Conservation (phyloP, 2,329 filamentous ascomycete species). For the Hypoxylon sp. region DNA sequence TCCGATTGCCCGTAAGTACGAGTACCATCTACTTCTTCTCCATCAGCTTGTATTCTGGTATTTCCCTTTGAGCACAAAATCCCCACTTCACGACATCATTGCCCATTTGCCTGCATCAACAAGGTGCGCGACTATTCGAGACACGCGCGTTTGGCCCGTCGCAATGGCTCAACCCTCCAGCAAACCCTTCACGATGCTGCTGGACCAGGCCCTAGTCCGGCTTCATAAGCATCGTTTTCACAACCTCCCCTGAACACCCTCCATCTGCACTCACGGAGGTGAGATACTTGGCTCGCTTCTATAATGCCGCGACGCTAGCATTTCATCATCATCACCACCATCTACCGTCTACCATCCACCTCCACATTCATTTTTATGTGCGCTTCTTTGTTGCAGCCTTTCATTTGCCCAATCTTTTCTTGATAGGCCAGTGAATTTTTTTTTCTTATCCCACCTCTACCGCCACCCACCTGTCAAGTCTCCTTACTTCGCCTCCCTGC, state of each 20-base stretch:
- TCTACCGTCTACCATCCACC: slow-evolving; percentile 4
- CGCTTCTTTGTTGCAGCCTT: slow-evolving; percentile 28
- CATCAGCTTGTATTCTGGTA: slow-evolving; percentile 29
- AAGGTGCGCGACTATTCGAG: slow-evolving; percentile 36
- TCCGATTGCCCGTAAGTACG: slow-evolving; percentile 37
- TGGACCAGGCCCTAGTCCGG: slow-evolving; percentile 5
- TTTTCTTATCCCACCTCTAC: slow-evolving; percentile 36
- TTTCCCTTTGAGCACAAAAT: slow-evolving; percentile 18
- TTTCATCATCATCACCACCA: slow-evolving; percentile 27
- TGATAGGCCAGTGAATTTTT: slow-evolving; percentile 33
- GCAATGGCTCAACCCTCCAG: slow-evolving; percentile 21
- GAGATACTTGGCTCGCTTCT: slow-evolving; percentile 33
- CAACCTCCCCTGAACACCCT: slow-evolving; percentile 18
- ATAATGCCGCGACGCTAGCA: slow-evolving; percentile 26
- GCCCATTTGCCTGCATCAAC: slow-evolving; percentile 30
- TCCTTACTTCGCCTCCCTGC: slow-evolving; percentile 38
- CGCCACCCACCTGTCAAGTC: slow-evolving; percentile 32
- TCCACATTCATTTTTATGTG: slow-evolving; percentile 21
- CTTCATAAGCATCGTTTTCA: slow-evolving; percentile 9
- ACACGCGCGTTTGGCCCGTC: slow-evolving; percentile 32
- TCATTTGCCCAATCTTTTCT: slow-evolving; percentile 28
- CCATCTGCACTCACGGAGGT: slow-evolving; percentile 8
- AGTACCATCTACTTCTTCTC: slow-evolving; percentile 36
- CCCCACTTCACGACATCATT: slow-evolving; percentile 34
- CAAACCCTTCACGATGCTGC: slow-evolving; percentile 20